These are phyloP conservation scores for Pterula multifida DNA, from an alignment of 1,284 basidiomycete genomes.

Conservation along the genomic window DNA sequence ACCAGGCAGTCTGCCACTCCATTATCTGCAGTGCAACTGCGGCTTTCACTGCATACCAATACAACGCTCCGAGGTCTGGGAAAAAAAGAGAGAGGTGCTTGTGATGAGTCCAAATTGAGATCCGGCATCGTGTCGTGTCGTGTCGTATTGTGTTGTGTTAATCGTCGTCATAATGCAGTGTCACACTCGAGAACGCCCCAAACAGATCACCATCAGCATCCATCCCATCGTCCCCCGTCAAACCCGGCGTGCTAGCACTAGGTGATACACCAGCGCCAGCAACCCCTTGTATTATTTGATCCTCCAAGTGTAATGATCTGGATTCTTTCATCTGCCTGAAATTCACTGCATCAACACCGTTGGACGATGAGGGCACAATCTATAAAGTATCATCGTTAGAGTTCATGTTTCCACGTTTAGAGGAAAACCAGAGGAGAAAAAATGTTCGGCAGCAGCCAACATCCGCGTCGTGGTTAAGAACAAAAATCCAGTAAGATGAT, in stretches of 20 bases:
- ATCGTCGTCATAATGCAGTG: conserved; percentile 67
- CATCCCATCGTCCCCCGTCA: conserved; percentile 28
- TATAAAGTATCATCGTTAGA: conserved; percentile 19
- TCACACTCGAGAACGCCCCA: conserved; percentile 78
- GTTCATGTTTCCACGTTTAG: conserved; percentile 3
- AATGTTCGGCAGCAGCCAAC: conserved; percentile 5
- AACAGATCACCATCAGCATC: conserved; percentile 51
- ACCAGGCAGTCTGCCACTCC: not conserved
- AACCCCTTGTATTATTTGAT: conserved; percentile 27
- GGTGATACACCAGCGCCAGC: conserved; percentile 20
- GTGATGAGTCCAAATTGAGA: not conserved
- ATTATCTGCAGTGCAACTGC: not conserved
- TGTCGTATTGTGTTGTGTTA: too few relatives aligned
- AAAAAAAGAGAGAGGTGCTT: not conserved
- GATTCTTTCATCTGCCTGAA: conserved; percentile 88
- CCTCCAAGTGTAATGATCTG: conserved; percentile 80
- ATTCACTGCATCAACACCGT: conserved; percentile 80
- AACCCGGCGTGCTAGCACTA: not conserved
- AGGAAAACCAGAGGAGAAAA: conserved; percentile 3
- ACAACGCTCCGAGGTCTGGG: not conserved
- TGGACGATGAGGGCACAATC: conserved; percentile 78
- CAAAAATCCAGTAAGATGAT: conserved; percentile 18
- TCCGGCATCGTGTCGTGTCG: too few relatives aligned
- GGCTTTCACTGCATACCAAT: not conserved
- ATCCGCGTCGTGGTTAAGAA: conserved; percentile 8